Evolutionary conservation across 805 yeast genomes (phyloP).

Genomic region (Allodekkera sacchari): DNA sequence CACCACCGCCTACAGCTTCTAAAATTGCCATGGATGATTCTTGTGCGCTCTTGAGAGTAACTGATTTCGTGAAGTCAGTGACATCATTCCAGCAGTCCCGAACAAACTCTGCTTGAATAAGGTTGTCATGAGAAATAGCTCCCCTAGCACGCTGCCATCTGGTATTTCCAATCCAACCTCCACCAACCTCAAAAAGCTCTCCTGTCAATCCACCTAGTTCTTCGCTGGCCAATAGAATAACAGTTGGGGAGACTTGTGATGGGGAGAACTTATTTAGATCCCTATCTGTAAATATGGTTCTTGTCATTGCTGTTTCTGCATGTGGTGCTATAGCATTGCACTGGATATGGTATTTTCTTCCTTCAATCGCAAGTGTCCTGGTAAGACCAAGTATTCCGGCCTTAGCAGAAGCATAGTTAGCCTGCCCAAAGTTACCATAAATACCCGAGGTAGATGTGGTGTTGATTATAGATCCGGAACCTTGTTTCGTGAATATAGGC

Average conservation of each 20-base stretch:
- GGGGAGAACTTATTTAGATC: slow-evolving; percentile 83
- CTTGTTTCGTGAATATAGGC: slow-evolving; percentile 79
- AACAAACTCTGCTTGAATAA: slow-evolving; percentile 56
- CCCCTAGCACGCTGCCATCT: slow-evolving; percentile 95
- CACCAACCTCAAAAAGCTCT: slow-evolving; percentile 85
- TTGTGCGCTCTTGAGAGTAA: slow-evolving; percentile 51
- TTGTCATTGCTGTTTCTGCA: slow-evolving; percentile 97
- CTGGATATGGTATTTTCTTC: slow-evolving; percentile 65
- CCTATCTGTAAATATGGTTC: slow-evolving; percentile 69
- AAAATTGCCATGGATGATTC: slow-evolving; percentile 79
- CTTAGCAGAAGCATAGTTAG: slow-evolving; percentile 92
- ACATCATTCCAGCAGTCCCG: slow-evolving; percentile 59
- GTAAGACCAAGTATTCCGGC: slow-evolving; percentile 81
- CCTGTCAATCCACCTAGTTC: slow-evolving; percentile 58
- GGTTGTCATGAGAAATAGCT: slow-evolving; percentile 49
- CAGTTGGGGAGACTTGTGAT: slow-evolving; percentile 82
- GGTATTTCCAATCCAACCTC: slow-evolving; percentile 93
- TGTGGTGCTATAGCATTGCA: slow-evolving; percentile 91
- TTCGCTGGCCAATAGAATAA: slow-evolving; percentile 72
- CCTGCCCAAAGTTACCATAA: slow-evolving; percentile 96
- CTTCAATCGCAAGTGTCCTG: slow-evolving; percentile 84
- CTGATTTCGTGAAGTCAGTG: slow-evolving; percentile 50
- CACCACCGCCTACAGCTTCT: slow-evolving; percentile 45
- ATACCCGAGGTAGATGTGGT: slow-evolving; percentile 95
- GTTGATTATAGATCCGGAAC: slow-evolving; percentile 75